phyloP scores from a whole-genome alignment of 2,329 filamentous ascomycete genomes.

The Fonsecaea monophora region DNA sequence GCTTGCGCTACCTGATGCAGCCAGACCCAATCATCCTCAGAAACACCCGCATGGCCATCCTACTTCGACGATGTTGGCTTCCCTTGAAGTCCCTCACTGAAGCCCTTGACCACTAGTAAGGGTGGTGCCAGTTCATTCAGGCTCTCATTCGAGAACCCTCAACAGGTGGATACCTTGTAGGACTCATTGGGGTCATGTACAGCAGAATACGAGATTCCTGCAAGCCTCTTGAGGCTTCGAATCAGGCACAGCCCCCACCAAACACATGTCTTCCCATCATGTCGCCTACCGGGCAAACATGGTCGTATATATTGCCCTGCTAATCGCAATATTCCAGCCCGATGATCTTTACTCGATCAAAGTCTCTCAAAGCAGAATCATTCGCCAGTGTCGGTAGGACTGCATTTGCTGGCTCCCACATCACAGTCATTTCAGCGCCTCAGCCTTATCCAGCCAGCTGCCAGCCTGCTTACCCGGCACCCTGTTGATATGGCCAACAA shows the following conservation, averaged over 20 bases:
- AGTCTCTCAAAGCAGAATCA: background rate
- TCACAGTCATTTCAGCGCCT: background rate
- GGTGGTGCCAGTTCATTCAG: background rate
- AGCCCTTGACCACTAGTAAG: background rate
- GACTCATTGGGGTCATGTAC: background rate
- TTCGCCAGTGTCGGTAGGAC: background rate
- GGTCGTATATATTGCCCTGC: constrained; percentile 8
- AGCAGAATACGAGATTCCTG: background rate
- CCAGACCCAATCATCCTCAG: background rate
- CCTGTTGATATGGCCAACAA: background rate
- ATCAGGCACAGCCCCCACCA: constrained; percentile 10
- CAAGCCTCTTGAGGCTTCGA: constrained; percentile 12
- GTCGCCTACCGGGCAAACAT: background rate
- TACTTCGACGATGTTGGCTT: background rate
- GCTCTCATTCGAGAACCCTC: background rate
- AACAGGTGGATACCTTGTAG: background rate
- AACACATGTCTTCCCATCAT: background rate
- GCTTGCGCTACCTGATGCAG: background rate
- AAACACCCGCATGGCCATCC: background rate
- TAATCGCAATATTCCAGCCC: constrained; percentile 7
- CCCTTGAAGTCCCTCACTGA: background rate
- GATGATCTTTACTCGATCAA: constrained; percentile 11
- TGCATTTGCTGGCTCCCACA: background rate
- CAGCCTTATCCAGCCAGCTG: background rate
- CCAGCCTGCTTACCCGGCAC: background rate